These are phyloP conservation scores for Asterophora parasitica DNA, from an alignment of 768 basidiomycete genomes.

Conservation along the genomic window DNA sequence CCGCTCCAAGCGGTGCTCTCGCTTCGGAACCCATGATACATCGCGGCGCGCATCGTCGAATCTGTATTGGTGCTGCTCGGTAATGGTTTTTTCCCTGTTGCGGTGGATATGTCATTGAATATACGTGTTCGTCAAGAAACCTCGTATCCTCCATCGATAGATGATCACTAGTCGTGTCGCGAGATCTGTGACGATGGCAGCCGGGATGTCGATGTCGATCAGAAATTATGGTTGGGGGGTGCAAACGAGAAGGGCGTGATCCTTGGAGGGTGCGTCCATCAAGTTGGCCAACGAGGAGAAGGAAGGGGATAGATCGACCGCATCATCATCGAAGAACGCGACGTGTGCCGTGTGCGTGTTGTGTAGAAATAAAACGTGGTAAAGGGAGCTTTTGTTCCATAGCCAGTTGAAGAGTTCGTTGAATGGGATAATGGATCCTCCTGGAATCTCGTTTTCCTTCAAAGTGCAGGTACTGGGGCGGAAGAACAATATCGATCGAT, in stretches of 20 bases:
- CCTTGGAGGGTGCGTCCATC: not conserved
- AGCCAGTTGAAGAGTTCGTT: conserved; percentile 12
- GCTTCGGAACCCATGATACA: not conserved
- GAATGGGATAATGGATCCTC: conserved; percentile 22
- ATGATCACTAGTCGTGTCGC: conserved; percentile 21
- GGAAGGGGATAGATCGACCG: conserved; percentile 23
- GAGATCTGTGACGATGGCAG: conserved; percentile 10
- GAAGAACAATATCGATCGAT: conserved; percentile 42
- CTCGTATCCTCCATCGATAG: conserved; percentile 28
- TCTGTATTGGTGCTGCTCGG: conserved; percentile 11
- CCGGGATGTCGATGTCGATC: conserved; percentile 2
- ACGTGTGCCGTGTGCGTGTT: conserved; percentile 1
- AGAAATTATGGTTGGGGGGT: conserved; percentile 5
- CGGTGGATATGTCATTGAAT: conserved; percentile 13
- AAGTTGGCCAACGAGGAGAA: not conserved
- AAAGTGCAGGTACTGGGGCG: conserved; percentile 19
- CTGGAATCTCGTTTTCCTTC: conserved; percentile 28
- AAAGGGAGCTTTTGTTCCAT: conserved; percentile 12
- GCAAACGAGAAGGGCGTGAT: conserved; percentile 1
- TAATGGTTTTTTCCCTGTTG: conserved; percentile 2
- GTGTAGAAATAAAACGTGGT: conserved; percentile 24
- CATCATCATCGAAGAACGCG: conserved; percentile 19
- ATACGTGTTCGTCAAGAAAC: conserved; percentile 37
- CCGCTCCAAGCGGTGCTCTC: conserved; percentile 9
- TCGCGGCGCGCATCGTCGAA: conserved; percentile 16